These are phyloP conservation scores for Arthromyces matolae DNA, from an alignment of 768 basidiomycete genomes.

Conservation along the genomic window DNA sequence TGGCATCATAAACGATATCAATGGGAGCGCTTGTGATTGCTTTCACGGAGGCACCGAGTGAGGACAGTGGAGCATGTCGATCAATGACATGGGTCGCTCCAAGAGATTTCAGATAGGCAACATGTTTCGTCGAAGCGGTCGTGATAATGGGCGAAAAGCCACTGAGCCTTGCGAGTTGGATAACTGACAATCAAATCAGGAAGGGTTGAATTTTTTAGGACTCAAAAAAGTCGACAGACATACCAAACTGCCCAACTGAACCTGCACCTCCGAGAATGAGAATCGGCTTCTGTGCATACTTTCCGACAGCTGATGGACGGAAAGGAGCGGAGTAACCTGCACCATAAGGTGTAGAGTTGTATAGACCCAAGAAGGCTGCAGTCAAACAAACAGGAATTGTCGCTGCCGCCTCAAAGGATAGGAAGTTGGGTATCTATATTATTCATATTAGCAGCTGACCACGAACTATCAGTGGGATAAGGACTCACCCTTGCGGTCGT, in stretches of 20 bases:
- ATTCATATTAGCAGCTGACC: not conserved
- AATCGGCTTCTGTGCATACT: conserved; percentile 16
- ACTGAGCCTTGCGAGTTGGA: conserved; percentile 34
- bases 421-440: conserved; percentile 33
- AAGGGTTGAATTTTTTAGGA: not conserved
- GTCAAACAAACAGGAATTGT: conserved; percentile 40
- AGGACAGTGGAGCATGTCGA: conserved; percentile 7
- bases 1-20: conserved; percentile 25
- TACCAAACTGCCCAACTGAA: conserved; percentile 22
- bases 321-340: conserved; percentile 14
- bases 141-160: conserved; percentile 39
- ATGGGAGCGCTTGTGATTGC: conserved; percentile 16
- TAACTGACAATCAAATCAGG: conserved; percentile 36
- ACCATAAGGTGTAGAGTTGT: conserved; percentile 11
- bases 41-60: conserved; percentile 1
- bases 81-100: conserved; percentile 37
- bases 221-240: not conserved
- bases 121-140: conserved; percentile 26
- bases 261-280: conserved; percentile 21
- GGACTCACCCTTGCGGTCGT: conserved; percentile 29
- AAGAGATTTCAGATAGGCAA: conserved; percentile 27
- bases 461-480: conserved; percentile 5
- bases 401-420: conserved; percentile 41
- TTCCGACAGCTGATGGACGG: conserved; percentile 6
- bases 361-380: conserved; percentile 37